Evolutionary conservation across 2,329 filamentous ascomycete species (phyloP).

Genomic region (Xylaria sp.): DNA sequence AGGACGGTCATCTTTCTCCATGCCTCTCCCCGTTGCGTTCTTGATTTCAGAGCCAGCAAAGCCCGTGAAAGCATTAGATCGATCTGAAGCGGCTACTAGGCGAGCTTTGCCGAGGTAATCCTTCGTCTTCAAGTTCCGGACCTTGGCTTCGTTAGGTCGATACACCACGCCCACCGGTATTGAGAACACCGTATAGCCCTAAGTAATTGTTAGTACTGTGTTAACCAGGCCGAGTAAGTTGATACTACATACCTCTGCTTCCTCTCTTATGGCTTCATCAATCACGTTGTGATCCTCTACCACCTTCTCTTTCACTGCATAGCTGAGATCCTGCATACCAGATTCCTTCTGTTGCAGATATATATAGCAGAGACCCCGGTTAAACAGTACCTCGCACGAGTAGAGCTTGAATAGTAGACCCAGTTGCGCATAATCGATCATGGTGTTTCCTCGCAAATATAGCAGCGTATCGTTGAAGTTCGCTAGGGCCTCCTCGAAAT

Average conservation of each 20-base stretch:
- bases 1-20: conserved; percentile 81
- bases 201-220: conserved; percentile 45
- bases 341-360: conserved; percentile 92
- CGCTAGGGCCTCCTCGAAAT: conserved; percentile 95
- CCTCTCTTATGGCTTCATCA: conserved; percentile 92
- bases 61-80: conserved; percentile 82
- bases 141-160: conserved; percentile 95
- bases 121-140: conserved; percentile 97
- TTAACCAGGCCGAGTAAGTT: conserved; percentile 8
- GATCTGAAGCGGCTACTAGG: conserved; percentile 87
- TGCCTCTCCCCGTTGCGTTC: conserved; percentile 65
- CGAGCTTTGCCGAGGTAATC: conserved; percentile 98
- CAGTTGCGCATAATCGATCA: conserved; percentile 97
- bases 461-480: conserved; percentile 99
- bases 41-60: conserved; percentile 84
- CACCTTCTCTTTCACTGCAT: conserved; percentile 94
- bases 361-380: conserved; percentile 95
- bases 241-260: conserved; percentile 77
- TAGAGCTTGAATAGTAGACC: conserved; percentile 96
- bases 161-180: conserved; percentile 97
- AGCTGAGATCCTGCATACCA: conserved; percentile 90
- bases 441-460: conserved; percentile 93
- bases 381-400: conserved; percentile 97
- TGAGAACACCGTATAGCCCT: conserved; percentile 98
- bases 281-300: conserved; percentile 98